Conservation (phyloP, 108 stramenopile genomes). For the Phaeodactylum tricornutum region DNA sequence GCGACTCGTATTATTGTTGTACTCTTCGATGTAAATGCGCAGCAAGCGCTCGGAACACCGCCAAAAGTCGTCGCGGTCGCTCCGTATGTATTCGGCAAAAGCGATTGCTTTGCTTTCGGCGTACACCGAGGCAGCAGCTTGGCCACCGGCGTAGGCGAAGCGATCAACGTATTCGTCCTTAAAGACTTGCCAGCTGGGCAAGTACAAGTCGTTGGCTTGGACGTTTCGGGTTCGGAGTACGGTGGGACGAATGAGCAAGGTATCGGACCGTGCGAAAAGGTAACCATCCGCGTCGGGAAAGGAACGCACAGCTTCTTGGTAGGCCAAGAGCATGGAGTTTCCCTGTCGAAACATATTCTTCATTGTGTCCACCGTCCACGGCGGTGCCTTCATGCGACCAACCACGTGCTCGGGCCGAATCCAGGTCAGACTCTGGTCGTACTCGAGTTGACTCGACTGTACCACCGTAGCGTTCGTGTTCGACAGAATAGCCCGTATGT, state of each 20-base stretch:
- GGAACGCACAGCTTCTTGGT: background rate
- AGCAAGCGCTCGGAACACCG: background rate
- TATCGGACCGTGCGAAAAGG: background rate
- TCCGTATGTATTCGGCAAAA: background rate
- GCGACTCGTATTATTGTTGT: no score
- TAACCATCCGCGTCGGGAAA: background rate
- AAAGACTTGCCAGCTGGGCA: constrained; percentile 1
- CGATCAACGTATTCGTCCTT: background rate
- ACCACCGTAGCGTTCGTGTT: no score
- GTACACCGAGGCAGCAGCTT: background rate
- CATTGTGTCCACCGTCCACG: background rate
- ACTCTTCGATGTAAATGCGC: background rate
- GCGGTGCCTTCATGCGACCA: no score
- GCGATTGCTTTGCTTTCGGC: background rate
- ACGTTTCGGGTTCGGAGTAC: background rate
- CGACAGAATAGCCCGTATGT: no score
- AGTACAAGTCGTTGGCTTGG: background rate
- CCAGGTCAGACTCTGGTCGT: no score
- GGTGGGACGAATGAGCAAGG: background rate
- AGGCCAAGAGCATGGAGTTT: background rate
- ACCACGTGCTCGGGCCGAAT: no score
- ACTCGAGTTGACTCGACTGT: no score
- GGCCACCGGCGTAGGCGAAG: background rate
- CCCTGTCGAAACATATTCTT: constrained; percentile 3
- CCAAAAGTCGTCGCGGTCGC: background rate